Conservation (phyloP, 441 rosid genomes). For the Populus trichocarpa region DNA sequence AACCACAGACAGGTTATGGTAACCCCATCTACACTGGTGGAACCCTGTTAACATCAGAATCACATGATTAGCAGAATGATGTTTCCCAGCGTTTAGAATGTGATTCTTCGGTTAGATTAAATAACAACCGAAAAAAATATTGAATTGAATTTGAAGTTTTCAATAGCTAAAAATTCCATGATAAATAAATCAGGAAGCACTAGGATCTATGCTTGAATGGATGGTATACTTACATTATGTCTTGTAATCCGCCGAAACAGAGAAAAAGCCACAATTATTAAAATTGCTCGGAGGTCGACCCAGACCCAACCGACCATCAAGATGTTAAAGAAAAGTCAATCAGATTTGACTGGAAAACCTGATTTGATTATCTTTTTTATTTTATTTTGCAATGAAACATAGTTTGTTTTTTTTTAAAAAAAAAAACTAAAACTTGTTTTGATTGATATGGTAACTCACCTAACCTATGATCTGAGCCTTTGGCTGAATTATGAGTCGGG, state of each 20-base stretch:
- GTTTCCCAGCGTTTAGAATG: neutral
- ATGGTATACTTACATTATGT: neutral
- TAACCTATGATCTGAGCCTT: no score
- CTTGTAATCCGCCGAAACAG: neutral
- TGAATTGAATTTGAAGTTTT: neutral
- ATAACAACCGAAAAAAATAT: neutral
- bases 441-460: no score
- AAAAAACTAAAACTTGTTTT: no score
- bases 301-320: no score
- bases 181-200: neutral
- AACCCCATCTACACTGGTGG: slow-evolving; percentile 99
- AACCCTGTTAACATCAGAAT: slow-evolving; percentile 52
- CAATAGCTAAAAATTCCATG: neutral
- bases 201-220: neutral
- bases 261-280: neutral
- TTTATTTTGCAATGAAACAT: no score
- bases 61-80: neutral
- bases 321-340: no score
- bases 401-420: no score
- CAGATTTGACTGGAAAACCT: no score
- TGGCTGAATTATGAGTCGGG: no score
- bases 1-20: slow-evolving; percentile 85
- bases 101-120: neutral
- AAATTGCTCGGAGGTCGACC: no score
- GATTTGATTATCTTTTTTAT: no score